phyloP scores from a whole-genome alignment of 192 early-diverging fungal genomes.

The Linnemannia zychae region DNA sequence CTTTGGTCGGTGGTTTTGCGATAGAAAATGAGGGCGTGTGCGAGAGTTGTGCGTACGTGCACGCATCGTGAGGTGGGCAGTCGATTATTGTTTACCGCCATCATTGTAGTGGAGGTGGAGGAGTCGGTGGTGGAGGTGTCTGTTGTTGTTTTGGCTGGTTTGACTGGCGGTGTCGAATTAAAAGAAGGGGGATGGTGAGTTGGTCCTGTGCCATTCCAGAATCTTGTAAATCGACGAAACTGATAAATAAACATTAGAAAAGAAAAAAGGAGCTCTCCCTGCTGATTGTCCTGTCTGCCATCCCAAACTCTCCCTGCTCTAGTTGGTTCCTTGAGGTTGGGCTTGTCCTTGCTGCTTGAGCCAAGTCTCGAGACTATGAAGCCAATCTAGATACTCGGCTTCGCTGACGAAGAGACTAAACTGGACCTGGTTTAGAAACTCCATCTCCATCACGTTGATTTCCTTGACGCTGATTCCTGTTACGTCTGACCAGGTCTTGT shows the following conservation, averaged over 20 bases:
- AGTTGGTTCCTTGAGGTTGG: conserved; percentile 10
- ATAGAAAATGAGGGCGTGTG: too few relatives aligned
- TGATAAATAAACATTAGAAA: background rate
- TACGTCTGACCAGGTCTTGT: conserved; percentile 90
- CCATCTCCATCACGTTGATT: conserved; percentile 90
- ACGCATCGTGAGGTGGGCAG: background rate
- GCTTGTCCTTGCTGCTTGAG: conserved; percentile 53
- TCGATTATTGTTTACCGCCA: background rate
- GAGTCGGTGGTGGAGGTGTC: too few relatives aligned
- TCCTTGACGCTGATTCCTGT: conserved; percentile 83
- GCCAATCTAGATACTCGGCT: conserved; percentile 80
- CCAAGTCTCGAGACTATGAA: conserved; percentile 59
- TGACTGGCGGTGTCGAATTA: background rate
- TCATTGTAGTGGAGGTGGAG: too few relatives aligned
- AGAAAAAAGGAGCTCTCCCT: background rate
- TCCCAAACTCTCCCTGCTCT: background rate
- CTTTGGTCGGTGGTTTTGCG: too few relatives aligned
- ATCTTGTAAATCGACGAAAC: background rate
- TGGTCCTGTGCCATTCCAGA: conserved; percentile 3
- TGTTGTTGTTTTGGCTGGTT: background rate
- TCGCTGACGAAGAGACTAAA: conserved; percentile 80
- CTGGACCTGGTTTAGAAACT: conserved; percentile 83
- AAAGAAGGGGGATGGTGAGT: background rate
- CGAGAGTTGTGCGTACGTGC: too few relatives aligned
- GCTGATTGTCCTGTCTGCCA: background rate